A percentile compares a stretch with the other conserved stretches of the same genome.
phyloP scores from a whole-genome alignment of 176 grass and related monocot genomes.

The Guadua angustifolia region DNA sequence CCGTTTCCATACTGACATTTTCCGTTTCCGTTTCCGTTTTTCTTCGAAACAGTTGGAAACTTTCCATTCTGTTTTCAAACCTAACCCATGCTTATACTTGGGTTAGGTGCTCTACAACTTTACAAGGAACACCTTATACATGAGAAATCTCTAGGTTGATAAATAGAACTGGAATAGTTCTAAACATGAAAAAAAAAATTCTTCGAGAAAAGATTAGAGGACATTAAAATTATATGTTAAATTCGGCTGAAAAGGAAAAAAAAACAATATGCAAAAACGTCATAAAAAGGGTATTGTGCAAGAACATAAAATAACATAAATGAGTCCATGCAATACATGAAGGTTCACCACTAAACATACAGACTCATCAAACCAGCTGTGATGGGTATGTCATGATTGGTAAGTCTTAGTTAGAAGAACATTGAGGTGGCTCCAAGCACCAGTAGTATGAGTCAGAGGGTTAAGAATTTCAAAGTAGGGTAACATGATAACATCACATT shows the following conservation, averaged over 20 bases:
- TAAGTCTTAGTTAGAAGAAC: constrained; percentile 11
- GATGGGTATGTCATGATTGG: not conserved
- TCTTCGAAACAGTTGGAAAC: too few species aligned
- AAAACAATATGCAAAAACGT: not conserved
- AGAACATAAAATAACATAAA: not conserved
- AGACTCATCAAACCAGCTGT: not conserved
- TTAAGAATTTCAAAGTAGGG: not conserved
- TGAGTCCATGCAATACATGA: not conserved
- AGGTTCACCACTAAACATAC: not conserved
- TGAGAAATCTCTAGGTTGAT: constrained; percentile 18
- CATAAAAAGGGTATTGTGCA: not conserved
- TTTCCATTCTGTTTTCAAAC: too few species aligned
- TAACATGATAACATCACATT: not conserved
- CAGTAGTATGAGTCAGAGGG: not conserved
- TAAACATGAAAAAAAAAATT: not conserved
- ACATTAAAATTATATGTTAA: not conserved
- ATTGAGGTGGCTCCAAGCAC: not conserved
- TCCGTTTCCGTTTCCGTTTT: too few species aligned
- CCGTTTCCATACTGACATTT: too few species aligned
- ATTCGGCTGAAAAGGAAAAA: not conserved
- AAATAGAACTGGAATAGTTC: not conserved
- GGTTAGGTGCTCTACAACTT: not conserved
- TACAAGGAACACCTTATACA: not conserved
- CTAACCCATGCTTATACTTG: not conserved
- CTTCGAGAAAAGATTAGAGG: not conserved